Evolutionary conservation across 768 basidiomycete genomes (phyloP), one percentile per base, ranked within the genome.

Genomic region (Rhodosporidiobolus sp.): DNA sequence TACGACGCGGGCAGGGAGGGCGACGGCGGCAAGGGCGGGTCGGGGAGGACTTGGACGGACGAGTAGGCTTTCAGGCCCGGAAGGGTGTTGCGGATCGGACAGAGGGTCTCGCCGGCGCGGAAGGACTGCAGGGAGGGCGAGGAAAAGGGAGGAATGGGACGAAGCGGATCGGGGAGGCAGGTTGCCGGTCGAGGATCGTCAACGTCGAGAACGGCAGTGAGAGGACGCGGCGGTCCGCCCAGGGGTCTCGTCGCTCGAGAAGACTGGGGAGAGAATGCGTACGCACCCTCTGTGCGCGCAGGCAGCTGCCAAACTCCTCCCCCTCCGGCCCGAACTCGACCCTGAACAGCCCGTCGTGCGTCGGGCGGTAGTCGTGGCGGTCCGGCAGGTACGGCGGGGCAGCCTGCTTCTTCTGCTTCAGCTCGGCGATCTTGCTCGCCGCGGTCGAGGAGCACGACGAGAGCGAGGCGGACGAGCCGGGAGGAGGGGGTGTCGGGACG

Each of bases 61-160:
- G 72, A 73, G 67, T 76, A 76, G 20, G 69, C 66, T 26, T 76
- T 76, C 30, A 45, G 45, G 54, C 72, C 72, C 5, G 72, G 63
- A 43, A 76, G 69, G 19, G 75, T 76, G 58, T 63, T 67, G 68
- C 55, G 58, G 66, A 73, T 73, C 12, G 72, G 56, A 32, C 62
- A 57, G 57, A 76, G 58, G n/a, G 61, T 58, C 32, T 69, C 65
- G 46, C 70, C 70, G 1, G 60, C 53, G 19, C 52, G 26, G 59
- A 70, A 76, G 8, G 67, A 14, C 71, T 73, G 65, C 17, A 5
- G 26, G 26, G 28, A 22, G 30, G n/a, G 35, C 3, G 49, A 53
- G n/a, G 20, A n/a, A 20, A n/a, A 12, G 17, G 17, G 28, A 6
- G 59, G 46, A 24, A 45, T 26, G 19, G 48, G 49, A 9, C 8